Percentiles rank a stretch among this genome's conserved stretches.
Evolutionary conservation across 1,284 basidiomycete genomes (phyloP).

Genomic region (Phaffia rhodozyma): DNA sequence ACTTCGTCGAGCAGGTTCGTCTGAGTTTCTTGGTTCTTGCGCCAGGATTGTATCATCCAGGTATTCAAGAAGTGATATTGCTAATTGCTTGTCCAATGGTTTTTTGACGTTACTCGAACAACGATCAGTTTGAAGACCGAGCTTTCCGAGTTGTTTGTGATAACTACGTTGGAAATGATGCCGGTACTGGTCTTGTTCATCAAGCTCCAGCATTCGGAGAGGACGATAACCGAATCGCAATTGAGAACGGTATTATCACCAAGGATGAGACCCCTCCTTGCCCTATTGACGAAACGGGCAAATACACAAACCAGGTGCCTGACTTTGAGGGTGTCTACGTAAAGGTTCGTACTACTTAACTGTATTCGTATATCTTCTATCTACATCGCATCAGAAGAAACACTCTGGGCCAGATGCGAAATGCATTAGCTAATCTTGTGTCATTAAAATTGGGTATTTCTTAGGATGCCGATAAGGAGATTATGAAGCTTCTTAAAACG

Average conservation of each 20-base stretch:
- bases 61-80: background rate
- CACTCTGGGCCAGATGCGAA: background rate
- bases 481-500: slow-evolving; percentile 81
- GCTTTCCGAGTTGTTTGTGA: slow-evolving; percentile 86
- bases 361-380: background rate
- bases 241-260: slow-evolving; percentile 67
- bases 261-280: slow-evolving; percentile 90
- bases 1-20: slow-evolving; percentile 79
- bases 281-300: slow-evolving; percentile 80
- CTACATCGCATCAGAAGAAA: background rate
- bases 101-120: background rate
- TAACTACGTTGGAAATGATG: slow-evolving; percentile 83
- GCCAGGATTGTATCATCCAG: background rate
- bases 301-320: slow-evolving; percentile 76
- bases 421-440: background rate
- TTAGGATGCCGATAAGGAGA: slow-evolving; percentile 82
- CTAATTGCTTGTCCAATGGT: slow-evolving; percentile 9
- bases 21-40: background rate
- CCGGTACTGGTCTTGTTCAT: slow-evolving; percentile 97
- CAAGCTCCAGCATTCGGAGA: slow-evolving; percentile 98
- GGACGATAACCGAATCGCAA: slow-evolving; percentile 90
- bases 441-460: background rate
- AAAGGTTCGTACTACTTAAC: slow-evolving; percentile 48
- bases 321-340: slow-evolving; percentile 87
- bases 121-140: slow-evolving; percentile 65